Evolutionary conservation across 2,329 filamentous ascomycete genomes (phyloP), one percentile per base, ranked within the genome.

Genomic region (Chlorencoelia australis): DNA sequence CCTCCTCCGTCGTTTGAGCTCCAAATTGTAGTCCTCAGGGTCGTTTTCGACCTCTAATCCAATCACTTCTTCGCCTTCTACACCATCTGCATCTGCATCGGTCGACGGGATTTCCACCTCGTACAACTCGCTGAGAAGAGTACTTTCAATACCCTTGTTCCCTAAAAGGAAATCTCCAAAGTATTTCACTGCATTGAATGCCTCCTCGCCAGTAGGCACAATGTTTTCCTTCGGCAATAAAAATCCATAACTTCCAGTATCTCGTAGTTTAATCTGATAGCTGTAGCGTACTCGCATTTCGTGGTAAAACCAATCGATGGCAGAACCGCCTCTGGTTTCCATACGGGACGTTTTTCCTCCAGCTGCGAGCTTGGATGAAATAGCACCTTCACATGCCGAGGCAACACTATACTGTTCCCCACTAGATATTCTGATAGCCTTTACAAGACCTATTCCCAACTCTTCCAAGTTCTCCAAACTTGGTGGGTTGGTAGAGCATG

Each of bases 281-380:
- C 86, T 83, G 57, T 85, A 94, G 44, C 75, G 78, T 13, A 89
- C 83, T 30, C 71, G 67, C 43, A 96, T 62, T 51, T 93, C 82
- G 50, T 94, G 84, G 57, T 94, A 94, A 60, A 98, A 94, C 77
- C 84, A 96, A 60, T 96, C 91, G 27, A 96, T 75, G 2, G 84
- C 85, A 32, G 83, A 88, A 3, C 89, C 89, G 25, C 89, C 88
- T 3, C 79, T 76, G 0, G 73, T 73, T 55, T 91, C 83, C 44
- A 88, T 73, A 25, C 75, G 66, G 3, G 66, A 53, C 41, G 20
- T 15, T 7, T 17, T 13, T n/a, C 27, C 22, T 7, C 26, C 51
- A 40, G 30, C 58, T 3, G 45, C 39, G 56, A 47, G 48, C 51
- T 50, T 54, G 35, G 49, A 46, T 7, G 63, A 52, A 2, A 82